Evolutionary conservation across 2,329 filamentous ascomycete species (phyloP).

Genomic region (Trichoderma koningii): DNA sequence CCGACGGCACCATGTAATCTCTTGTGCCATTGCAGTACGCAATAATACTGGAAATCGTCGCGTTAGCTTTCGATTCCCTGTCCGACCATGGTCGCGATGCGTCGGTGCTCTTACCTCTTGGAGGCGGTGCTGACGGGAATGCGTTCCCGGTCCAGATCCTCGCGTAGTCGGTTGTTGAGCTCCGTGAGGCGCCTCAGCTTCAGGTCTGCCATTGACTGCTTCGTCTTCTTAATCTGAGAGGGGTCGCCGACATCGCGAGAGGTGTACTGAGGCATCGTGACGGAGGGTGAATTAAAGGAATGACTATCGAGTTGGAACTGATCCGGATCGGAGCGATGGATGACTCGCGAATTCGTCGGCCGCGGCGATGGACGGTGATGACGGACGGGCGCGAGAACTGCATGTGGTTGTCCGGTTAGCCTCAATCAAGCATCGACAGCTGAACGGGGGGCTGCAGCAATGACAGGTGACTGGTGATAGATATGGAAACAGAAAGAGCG

Average conservation of each 20-base stretch:
- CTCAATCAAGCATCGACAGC: neutral
- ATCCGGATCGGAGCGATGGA: constrained; percentile 28
- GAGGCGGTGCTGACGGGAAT: constrained; percentile 95
- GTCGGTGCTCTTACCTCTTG: constrained; percentile 63
- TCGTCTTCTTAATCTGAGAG: constrained; percentile 81
- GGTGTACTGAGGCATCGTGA: constrained; percentile 66
- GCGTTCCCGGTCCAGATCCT: constrained; percentile 91
- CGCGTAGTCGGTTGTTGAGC: constrained; percentile 91
- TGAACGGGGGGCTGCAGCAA: neutral
- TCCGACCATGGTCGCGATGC: neutral
- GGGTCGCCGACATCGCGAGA: constrained; percentile 68
- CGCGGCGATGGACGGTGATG: constrained; percentile 15
- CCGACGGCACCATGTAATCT: constrained; percentile 98
- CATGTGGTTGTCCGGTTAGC: constrained; percentile 23
- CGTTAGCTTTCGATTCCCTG: constrained; percentile 12
- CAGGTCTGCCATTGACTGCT: constrained; percentile 98
- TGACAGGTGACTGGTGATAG: neutral
- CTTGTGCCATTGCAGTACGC: constrained; percentile 97
- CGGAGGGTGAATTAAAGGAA: constrained; percentile 27
- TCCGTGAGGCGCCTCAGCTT: constrained; percentile 96
- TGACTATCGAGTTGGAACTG: constrained; percentile 24
- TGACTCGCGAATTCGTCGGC: constrained; percentile 22
- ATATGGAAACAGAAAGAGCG: neutral
- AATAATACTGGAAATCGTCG: constrained; percentile 71
- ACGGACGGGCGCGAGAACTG: constrained; percentile 26